Evolutionary conservation across 768 basidiomycete genomes (phyloP).

Genomic region (Agrocybe pediades): DNA sequence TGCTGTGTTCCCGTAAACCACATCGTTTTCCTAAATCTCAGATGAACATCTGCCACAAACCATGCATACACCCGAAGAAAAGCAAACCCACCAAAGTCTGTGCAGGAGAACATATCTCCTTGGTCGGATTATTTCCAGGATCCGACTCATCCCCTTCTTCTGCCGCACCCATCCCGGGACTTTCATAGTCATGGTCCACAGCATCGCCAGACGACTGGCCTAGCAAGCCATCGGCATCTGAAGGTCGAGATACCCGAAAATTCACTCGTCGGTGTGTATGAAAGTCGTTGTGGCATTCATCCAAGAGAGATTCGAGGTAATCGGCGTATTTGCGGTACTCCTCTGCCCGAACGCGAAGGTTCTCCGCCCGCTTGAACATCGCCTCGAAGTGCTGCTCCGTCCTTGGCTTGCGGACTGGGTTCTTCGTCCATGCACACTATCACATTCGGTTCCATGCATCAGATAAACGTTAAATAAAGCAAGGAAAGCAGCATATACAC

Average conservation of each 20-base stretch:
- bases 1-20: conserved; percentile 41
- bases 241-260: conserved; percentile 22
- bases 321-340: conserved; percentile 41
- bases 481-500: conserved; percentile 6
- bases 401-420: conserved; percentile 40
- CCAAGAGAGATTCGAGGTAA: conserved; percentile 43
- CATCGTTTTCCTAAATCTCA: conserved; percentile 41
- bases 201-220: conserved; percentile 12
- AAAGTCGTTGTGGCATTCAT: conserved; percentile 41
- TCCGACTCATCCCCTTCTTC: conserved; percentile 27
- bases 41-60: background rate
- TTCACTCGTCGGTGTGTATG: conserved; percentile 15
- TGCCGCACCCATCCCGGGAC: conserved; percentile 10
- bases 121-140: conserved; percentile 26
- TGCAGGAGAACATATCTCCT: conserved; percentile 40
- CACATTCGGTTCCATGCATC: too few species aligned
- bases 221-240: conserved; percentile 19
- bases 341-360: conserved; percentile 36
- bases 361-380: conserved; percentile 40
- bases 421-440: conserved; percentile 49
- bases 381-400: conserved; percentile 50
- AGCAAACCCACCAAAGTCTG: conserved; percentile 34
- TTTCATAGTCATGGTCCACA: conserved; percentile 18
- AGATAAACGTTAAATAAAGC: background rate
- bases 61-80: too few species aligned